A percentile compares a stretch with the other conserved stretches of the same genome.
phyloP scores from a whole-genome alignment of 441 rosid species.

The Lepidium campestre region DNA sequence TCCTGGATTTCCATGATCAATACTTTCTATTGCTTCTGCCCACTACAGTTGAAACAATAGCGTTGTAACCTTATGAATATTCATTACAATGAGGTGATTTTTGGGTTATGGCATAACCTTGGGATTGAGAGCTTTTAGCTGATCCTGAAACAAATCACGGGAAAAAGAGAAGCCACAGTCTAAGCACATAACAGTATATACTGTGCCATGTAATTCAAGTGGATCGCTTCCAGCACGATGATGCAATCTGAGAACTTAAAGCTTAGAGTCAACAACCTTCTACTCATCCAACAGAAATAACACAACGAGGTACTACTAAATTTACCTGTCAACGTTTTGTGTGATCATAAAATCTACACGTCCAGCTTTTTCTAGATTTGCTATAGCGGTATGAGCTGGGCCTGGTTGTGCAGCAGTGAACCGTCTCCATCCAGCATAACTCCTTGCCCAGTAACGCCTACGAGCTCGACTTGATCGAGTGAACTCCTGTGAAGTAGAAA shows the following conservation, averaged over 20 bases:
- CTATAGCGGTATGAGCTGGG: slow-evolving; percentile 67
- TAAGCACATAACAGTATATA: slow-evolving; percentile 64
- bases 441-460: slow-evolving; percentile 91
- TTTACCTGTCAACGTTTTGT: slow-evolving; percentile 84
- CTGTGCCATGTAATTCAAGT: slow-evolving; percentile 85
- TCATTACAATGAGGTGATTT: not conserved
- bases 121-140: slow-evolving; percentile 72
- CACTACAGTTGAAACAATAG: slow-evolving; percentile 44
- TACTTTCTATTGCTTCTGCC: slow-evolving; percentile 85
- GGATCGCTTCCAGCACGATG: slow-evolving; percentile 90
- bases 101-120: slow-evolving; percentile 40
- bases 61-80: not conserved
- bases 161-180: slow-evolving; percentile 62
- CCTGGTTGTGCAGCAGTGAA: slow-evolving; percentile 77
- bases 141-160: slow-evolving; percentile 64
- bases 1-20: slow-evolving; percentile 64
- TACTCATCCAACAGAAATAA: slow-evolving; percentile 1
- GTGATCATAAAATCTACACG: slow-evolving; percentile 64
- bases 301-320: not conserved
- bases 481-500: slow-evolving; percentile 47
- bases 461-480: slow-evolving; percentile 58
- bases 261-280: slow-evolving; percentile 5
- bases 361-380: slow-evolving; percentile 75
- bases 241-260: slow-evolving; percentile 50
- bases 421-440: slow-evolving; percentile 92